Evolutionary conservation across 2,329 filamentous ascomycete genomes (phyloP).

Genomic region (Diplodia scrobiculata): DNA sequence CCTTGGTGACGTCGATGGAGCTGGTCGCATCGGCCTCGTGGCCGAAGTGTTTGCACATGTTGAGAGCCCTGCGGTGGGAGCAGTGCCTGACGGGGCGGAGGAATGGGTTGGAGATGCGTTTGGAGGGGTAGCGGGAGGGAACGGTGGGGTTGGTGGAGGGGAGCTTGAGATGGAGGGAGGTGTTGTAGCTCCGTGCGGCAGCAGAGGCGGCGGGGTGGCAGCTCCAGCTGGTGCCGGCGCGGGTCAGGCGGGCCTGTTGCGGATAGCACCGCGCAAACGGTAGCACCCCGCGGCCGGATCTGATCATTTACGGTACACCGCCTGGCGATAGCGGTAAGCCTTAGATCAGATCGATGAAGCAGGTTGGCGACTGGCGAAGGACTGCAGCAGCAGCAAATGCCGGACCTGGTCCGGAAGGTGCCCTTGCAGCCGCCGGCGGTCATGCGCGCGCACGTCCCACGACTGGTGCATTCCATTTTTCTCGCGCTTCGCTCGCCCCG

Average conservation of each 20-base stretch:
- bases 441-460: slow-evolving; percentile 16
- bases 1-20: slow-evolving; percentile 62
- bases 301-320: slow-evolving; percentile 25
- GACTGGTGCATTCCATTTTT: slow-evolving; percentile 7
- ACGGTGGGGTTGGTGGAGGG: slow-evolving; percentile 14
- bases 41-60: slow-evolving; percentile 67
- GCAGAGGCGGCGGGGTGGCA: neutral
- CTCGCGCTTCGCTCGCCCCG: slow-evolving; percentile 15
- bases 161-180: slow-evolving; percentile 7
- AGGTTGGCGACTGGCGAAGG: slow-evolving; percentile 1
- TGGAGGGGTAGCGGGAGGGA: slow-evolving; percentile 18
- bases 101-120: neutral
- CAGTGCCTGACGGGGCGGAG: slow-evolving; percentile 57
- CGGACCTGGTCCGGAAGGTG: slow-evolving; percentile 1
- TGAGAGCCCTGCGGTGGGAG: slow-evolving; percentile 65
- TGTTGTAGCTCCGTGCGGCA: slow-evolving; percentile 28
- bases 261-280: slow-evolving; percentile 18
- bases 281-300: slow-evolving; percentile 21
- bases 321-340: slow-evolving; percentile 20
- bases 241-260: slow-evolving; percentile 21
- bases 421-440: slow-evolving; percentile 21
- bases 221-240: slow-evolving; percentile 5
- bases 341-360: slow-evolving; percentile 24
- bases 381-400: slow-evolving; percentile 1
- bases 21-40: slow-evolving; percentile 56